Percentiles rank a stretch among this genome's conserved stretches.
Conservation (phyloP, 345 rosid species). For the Hibiscus trionum region DNA sequence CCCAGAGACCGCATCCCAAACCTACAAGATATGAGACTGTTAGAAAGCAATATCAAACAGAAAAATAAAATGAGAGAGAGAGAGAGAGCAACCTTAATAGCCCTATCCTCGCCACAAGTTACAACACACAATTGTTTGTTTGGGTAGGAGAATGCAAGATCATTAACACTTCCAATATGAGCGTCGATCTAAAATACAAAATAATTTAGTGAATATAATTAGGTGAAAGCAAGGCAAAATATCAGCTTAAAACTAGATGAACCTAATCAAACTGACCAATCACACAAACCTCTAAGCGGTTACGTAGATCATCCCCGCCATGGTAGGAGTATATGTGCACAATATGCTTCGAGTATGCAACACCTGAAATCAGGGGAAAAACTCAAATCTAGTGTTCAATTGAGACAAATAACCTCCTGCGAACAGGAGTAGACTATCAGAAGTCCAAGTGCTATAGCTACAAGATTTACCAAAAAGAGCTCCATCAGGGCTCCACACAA, state of each 20-base stretch:
- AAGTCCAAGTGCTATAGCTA: background rate
- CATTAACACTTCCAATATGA: slow-evolving; percentile 75
- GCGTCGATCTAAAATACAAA: slow-evolving; percentile 62
- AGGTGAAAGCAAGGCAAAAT: background rate
- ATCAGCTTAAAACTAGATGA: background rate
- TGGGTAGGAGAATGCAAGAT: slow-evolving; percentile 74
- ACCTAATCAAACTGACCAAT: background rate
- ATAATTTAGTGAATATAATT: slow-evolving; percentile 4
- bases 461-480: slow-evolving; percentile 50
- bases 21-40: slow-evolving; percentile 38
- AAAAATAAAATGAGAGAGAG: background rate
- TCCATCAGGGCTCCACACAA: slow-evolving; percentile 94
- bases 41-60: slow-evolving; percentile 15
- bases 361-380: slow-evolving; percentile 42
- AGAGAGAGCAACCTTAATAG: slow-evolving; percentile 47
- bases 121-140: slow-evolving; percentile 60
- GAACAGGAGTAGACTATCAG: slow-evolving; percentile 5
- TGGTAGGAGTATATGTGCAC: slow-evolving; percentile 68
- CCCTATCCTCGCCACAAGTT: slow-evolving; percentile 81
- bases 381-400: slow-evolving; percentile 1
- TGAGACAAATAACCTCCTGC: background rate
- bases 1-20: slow-evolving; percentile 80
- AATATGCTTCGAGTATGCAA: slow-evolving; percentile 77
- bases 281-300: slow-evolving; percentile 64
- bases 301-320: slow-evolving; percentile 54